These are phyloP conservation scores for Ceratobasidium sp. DNA, from an alignment of 1,284 basidiomycete genomes.

Conservation along the genomic window DNA sequence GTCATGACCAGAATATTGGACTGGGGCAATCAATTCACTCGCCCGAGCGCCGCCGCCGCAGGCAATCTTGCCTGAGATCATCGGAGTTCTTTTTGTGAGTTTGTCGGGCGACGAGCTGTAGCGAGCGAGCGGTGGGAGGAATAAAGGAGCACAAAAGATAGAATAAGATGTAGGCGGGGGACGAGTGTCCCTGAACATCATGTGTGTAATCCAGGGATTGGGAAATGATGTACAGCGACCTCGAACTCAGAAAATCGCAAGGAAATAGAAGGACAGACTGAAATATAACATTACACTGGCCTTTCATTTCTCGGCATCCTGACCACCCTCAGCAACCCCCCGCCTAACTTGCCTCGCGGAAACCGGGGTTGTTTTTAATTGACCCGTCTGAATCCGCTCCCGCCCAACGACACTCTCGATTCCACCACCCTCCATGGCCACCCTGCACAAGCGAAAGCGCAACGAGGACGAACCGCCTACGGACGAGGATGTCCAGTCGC, in stretches of 20 bases:
- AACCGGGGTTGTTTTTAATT: conserved; percentile 32
- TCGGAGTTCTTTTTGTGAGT: conserved; percentile 27
- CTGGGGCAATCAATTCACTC: conserved; percentile 24
- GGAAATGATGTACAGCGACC: background rate
- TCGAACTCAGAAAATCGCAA: conserved; percentile 32
- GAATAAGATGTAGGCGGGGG: background rate
- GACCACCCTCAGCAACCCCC: conserved; percentile 35
- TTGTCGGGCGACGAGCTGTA: conserved; percentile 22
- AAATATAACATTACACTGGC: conserved; percentile 31
- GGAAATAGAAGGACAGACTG: conserved; percentile 33
- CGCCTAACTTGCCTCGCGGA: conserved; percentile 14
- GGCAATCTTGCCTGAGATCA: conserved; percentile 20
- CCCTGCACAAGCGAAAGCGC: conserved; percentile 33
- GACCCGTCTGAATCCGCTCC: conserved; percentile 36
- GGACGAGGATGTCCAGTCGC: conserved; percentile 20
- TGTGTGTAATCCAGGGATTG: conserved; percentile 17
- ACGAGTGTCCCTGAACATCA: conserved; percentile 34
- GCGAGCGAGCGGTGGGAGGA: conserved; percentile 3
- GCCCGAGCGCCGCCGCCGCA: conserved; percentile 36
- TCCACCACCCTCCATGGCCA: background rate
- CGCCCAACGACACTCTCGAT: conserved; percentile 5
- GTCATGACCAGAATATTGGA: conserved; percentile 35
- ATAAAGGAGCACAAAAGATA: conserved; percentile 30
- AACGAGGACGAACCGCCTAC: conserved; percentile 26
- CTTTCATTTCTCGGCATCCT: conserved; percentile 38